Base-by-base conservation (phyloP, 306 rosid species). In the Quercus ilex region DNA sequence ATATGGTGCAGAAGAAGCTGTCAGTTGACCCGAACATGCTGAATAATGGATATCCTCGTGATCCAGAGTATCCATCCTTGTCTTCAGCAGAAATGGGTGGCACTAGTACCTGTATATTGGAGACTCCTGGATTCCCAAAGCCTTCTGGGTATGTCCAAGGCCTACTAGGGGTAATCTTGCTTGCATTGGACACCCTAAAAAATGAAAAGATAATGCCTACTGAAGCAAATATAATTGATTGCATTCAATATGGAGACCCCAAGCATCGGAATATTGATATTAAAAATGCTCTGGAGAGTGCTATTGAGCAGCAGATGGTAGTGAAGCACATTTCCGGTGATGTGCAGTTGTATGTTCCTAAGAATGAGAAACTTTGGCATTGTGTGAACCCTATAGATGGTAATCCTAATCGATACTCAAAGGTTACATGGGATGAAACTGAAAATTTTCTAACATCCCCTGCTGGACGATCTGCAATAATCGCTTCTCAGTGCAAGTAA, bases 401-500 rank as follows among this genome's bases (percentile, higher is more conserved):
- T 43, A 65, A 72, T 77, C 83, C 86, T 69, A 82, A 43, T 79
- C 85, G 82, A 41, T 77, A 83, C 57, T 62, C 87, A 38, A 80
- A 90, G 73, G 68, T 84, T 56, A 86, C 63, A 56, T 94, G 97
- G 97, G 85, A 84, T 73, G 59, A 69, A 63, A 74, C 90, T 55
- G 79, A 82, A 74, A 78, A 88, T 19, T 94, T 88, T 81, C 77
- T 94, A 55, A 73, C 83, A 76, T 86, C 94, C 25, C 60, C 93
- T 1, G 35, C 82, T 35, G 98, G 97, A 68, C 86, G 87, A 18
- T 83, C 87, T 0, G 79, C 90, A 10, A 69, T 92, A 43, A 70
- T 87, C 85, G 90, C 85, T 8, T 91, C 97, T 52, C 86, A 69
- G 59, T 86, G 92, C 97, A 92, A 89, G 97, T 94, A 81, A 88